phyloP scores from a whole-genome alignment of 331 rosid species.

The Pyracantha coccinea region DNA sequence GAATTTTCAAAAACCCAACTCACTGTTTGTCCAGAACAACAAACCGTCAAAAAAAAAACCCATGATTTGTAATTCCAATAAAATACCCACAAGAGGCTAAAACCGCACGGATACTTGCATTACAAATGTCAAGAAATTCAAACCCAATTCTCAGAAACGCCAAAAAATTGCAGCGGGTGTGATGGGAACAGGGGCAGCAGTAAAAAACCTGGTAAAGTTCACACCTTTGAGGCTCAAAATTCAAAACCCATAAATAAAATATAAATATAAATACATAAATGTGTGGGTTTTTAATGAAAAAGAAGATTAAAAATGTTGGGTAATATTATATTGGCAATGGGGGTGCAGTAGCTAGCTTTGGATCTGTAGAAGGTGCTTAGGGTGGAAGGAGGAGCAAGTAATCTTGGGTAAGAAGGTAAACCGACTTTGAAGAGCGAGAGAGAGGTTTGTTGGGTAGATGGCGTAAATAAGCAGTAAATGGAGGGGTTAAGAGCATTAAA shows the following conservation, averaged over 20 bases:
- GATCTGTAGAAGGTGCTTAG: conserved; percentile 62
- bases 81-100: neutral
- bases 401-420: conserved; percentile 44
- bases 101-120: neutral
- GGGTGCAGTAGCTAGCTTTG: conserved; percentile 17
- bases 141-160: conserved; percentile 33
- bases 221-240: neutral
- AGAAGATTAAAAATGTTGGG: neutral
- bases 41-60: conserved; percentile 15
- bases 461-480: conserved; percentile 52
- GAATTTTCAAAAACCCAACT: conserved; percentile 23
- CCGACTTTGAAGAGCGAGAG: conserved; percentile 3
- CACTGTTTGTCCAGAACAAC: conserved; percentile 18
- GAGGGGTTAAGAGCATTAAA: conserved; percentile 22
- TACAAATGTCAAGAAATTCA: conserved; percentile 10
- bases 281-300: neutral
- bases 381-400: conserved; percentile 50
- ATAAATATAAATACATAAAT: neutral
- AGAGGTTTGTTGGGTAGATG: conserved; percentile 4
- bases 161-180: conserved; percentile 18
- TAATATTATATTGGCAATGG: conserved; percentile 4
- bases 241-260: neutral
- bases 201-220: conserved; percentile 11
- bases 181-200: conserved; percentile 15
- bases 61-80: neutral